phyloP scores from a whole-genome alignment of 176 grass and related monocot genomes.

The Rhynchospora breviuscula region DNA sequence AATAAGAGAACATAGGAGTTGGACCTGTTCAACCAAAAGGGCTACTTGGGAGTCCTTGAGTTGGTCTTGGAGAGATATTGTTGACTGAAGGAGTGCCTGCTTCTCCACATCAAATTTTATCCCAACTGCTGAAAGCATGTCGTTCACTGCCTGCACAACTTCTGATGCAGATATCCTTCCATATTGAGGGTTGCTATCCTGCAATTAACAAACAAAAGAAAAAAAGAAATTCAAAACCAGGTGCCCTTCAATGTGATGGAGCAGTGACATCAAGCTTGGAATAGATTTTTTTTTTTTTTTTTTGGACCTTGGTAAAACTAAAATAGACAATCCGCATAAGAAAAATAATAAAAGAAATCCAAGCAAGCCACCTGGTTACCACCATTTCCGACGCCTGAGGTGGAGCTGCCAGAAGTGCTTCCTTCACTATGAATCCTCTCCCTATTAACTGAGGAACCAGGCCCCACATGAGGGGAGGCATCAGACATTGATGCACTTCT shows the following conservation, averaged over 20 bases:
- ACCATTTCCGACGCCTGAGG: conserved; percentile 38
- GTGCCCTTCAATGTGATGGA: background rate
- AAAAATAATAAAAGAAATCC: conserved; percentile 12
- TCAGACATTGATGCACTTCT: conserved; percentile 76
- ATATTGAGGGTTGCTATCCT: background rate
- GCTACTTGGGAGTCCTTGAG: conserved; percentile 96
- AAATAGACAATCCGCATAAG: conserved; percentile 8
- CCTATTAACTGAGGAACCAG: conserved; percentile 34
- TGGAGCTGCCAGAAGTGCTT: conserved; percentile 28
- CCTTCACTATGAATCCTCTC: conserved; percentile 28
- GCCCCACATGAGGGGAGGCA: conserved; percentile 21
- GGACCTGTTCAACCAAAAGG: conserved; percentile 91
- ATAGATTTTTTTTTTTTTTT: background rate
- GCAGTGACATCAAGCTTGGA: background rate
- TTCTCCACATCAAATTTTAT: conserved; percentile 87
- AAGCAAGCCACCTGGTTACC: conserved; percentile 57
- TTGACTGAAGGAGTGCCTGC: conserved; percentile 69
- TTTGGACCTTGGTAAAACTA: background rate
- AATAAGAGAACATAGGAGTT: background rate
- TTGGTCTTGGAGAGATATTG: conserved; percentile 78
- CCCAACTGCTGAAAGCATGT: conserved; percentile 86
- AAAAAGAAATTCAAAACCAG: background rate
- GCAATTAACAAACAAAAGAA: background rate
- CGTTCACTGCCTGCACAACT: conserved; percentile 83
- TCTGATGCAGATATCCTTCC: conserved; percentile 52